Evolutionary conservation across 495 filamentous ascomycete genomes (phyloP), one percentile per base, ranked within the genome.

Genomic region (Aspergillus conjunctus): DNA sequence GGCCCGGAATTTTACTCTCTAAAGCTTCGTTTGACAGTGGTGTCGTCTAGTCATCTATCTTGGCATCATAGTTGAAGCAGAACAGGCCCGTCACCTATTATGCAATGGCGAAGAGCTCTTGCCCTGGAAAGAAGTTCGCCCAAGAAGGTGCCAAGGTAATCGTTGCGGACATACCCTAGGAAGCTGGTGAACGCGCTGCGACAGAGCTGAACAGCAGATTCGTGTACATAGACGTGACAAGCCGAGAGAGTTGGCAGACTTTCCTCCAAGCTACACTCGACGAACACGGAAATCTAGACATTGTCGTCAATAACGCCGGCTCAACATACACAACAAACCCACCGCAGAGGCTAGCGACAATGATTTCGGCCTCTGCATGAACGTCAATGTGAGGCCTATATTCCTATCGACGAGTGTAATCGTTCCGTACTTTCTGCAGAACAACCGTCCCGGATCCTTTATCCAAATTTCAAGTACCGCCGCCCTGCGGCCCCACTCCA

Each of bases 401-500:
- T 88, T 77, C 66, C 67, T 83, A 15, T 81, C 79, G 22, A 75
- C 80, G 9, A 77, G 73, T 50, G 79, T 81, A 10, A 68, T 84
- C 44, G 68, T 87, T n/a, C 83, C 83, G 1, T 79, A 83, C 34
- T 77, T 85, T 51, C 58, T 84, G 30, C 73, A 79, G 49, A 76
- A 79, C 52, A 74, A 78, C 26, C 72, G 77, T 7, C 78, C 80
- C 0, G 85, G 84, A 0, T 73, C 60, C n/a, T 83, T 87, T 43
- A 82, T 88, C 53, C 83, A 88, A 61, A 80, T 87, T 50, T 81
- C 83, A 1, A 82, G 77, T 15, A 84, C 84, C 14, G 85, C 81
- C 7, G 81, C 81, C 9, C 77, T 80, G 1, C 74, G 86, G 45
- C 85, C 85, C 4, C 77, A 85, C n/a, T 83, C 84, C 9, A 79